Conservation (phyloP, 2,329 filamentous ascomycete species). For the Colletotrichum cordylinicola region DNA sequence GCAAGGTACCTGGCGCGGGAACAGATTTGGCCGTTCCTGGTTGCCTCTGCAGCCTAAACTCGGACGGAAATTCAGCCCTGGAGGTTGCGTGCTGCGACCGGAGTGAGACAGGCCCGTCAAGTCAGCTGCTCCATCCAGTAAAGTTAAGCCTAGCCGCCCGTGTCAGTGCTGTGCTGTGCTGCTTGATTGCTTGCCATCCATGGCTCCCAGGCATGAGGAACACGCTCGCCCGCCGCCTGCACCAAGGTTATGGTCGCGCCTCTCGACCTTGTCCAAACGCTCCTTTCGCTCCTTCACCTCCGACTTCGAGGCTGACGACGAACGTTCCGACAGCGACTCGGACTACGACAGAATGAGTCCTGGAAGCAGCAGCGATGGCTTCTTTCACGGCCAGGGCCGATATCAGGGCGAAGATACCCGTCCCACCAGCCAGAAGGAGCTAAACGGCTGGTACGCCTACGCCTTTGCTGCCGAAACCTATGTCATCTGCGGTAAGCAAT, state of each 20-base stretch:
- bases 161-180: neutral
- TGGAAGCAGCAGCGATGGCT: constrained; percentile 41
- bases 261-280: constrained; percentile 58
- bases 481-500: constrained; percentile 81
- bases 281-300: constrained; percentile 66
- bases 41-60: constrained; percentile 1
- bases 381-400: constrained; percentile 40
- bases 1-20: neutral
- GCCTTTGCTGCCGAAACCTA: constrained; percentile 97
- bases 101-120: constrained; percentile 9
- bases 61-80: neutral
- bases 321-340: constrained; percentile 56
- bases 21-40: neutral
- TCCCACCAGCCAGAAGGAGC: constrained; percentile 86
- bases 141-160: constrained; percentile 1
- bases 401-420: constrained; percentile 87
- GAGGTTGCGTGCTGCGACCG: constrained; percentile 4
- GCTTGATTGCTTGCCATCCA: neutral
- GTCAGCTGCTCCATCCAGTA: constrained; percentile 12
- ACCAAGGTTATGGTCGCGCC: constrained; percentile 53
- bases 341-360: constrained; percentile 39
- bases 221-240: constrained; percentile 43
- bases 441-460: constrained; percentile 95
- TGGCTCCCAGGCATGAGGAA: constrained; percentile 23
- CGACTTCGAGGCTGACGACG: constrained; percentile 74